Conservation (phyloP, 352 stramenopile species). For the Saprolegnia parasitica region DNA sequence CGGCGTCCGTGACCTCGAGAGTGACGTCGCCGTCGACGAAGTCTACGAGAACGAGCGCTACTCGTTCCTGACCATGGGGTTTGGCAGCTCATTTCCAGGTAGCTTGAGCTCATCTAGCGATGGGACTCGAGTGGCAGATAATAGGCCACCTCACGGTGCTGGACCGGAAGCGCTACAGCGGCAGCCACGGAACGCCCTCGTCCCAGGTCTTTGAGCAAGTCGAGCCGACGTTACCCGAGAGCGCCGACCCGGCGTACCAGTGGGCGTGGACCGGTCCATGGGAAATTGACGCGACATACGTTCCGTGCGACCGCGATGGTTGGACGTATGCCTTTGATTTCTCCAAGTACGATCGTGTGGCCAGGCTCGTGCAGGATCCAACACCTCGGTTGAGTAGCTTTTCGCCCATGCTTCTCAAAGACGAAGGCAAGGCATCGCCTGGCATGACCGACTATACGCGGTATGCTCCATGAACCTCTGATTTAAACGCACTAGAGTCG, state of each 20-base stretch:
- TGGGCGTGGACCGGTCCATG: constrained; percentile 66
- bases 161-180: constrained; percentile 58
- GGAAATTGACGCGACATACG: constrained; percentile 46
- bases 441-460: constrained; percentile 16
- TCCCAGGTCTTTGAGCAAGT: constrained; percentile 53
- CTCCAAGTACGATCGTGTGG: constrained; percentile 39
- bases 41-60: constrained; percentile 81
- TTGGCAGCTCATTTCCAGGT: constrained; percentile 60
- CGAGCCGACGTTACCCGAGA: constrained; percentile 57
- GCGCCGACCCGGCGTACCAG: constrained; percentile 18
- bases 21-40: constrained; percentile 61
- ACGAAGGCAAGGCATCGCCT: constrained; percentile 2
- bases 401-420: constrained; percentile 12
- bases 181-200: constrained; percentile 49
- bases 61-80: constrained; percentile 72
- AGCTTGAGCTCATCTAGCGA: not conserved
- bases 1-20: constrained; percentile 63
- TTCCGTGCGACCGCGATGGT: constrained; percentile 55
- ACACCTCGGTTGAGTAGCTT: constrained; percentile 8
- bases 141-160: constrained; percentile 61
- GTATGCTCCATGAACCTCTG: not conserved
- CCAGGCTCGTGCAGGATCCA: no score
- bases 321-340: constrained; percentile 82
- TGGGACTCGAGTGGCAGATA: not conserved
- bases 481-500: not conserved